Evolutionary conservation across 2,329 filamentous ascomycete species (phyloP), one percentile per base, ranked within the genome.

Genomic region (Exophiala dermatitidis): DNA sequence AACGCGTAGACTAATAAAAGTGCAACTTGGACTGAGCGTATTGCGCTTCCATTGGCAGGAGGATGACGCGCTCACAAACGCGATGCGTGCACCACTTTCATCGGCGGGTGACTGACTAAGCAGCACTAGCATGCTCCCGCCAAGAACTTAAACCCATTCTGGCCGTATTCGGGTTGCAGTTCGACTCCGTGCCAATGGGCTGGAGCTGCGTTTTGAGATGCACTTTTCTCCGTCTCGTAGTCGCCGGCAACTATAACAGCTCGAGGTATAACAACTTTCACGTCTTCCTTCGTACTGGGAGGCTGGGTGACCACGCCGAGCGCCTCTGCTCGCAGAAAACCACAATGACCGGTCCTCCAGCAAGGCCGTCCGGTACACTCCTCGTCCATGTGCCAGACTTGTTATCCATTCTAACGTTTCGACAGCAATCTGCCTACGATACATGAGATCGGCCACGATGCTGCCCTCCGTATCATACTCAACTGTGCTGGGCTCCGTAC

Each of bases 391-490:
- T 31, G 26, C 7, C 5, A 31, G 10, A 6, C 28, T 48, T 5
- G 4, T 12, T 46, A 31, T 38, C 8, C n/a, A 50, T 19, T 48
- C 45, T 54, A 41, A 55, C 37, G 6, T 9, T n/a, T 26, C 29
- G 37, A 34, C 12, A 57, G 54, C 36, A 30, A 51, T 48, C 31
- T 58, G 55, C 30, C 41, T 58, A 26, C 48, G 55, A 36, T 58
- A 46, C 37, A 38, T 54, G 12, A 45, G 37, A 28, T 48, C 41
- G 29, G 41, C 12, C 40, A 46, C 49, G 28, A 33, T 49, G 5
- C 7, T 41, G 6, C 28, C 38, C 10, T 41, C 38, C 5, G 28
- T 38, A n/a, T 12, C 19, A 19, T 48, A n/a, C 36, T 31, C 5
- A 49, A 29, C 8, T 8, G 42, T 3, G 33, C 37, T 2, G 30